Conservation (phyloP, 768 basidiomycete species). For the Kwoniella pini region DNA sequence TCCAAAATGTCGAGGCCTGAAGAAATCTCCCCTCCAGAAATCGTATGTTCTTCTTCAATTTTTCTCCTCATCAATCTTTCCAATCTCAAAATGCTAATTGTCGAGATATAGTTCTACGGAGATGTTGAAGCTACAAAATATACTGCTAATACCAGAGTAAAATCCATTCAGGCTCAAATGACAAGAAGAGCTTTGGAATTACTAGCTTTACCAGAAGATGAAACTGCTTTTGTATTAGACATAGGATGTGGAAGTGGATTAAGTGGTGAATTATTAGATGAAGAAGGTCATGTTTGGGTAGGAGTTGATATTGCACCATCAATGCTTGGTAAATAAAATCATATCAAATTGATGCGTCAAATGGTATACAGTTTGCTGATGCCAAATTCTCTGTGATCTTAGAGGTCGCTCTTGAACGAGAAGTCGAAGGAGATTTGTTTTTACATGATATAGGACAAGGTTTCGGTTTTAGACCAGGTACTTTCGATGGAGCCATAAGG, state of each 20-base stretch:
- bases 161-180: slow-evolving; percentile 96
- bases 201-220: slow-evolving; percentile 73
- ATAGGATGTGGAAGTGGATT: slow-evolving; percentile 97
- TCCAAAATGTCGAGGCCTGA: slow-evolving; percentile 78
- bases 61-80: background rate
- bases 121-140: slow-evolving; percentile 95
- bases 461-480: slow-evolving; percentile 92
- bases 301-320: slow-evolving; percentile 94
- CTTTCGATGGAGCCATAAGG: slow-evolving; percentile 98
- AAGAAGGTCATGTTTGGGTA: slow-evolving; percentile 88
- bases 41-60: slow-evolving; percentile 64
- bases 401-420: slow-evolving; percentile 95
- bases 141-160: slow-evolving; percentile 90
- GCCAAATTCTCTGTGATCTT: too few species aligned
- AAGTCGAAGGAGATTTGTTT: slow-evolving; percentile 94
- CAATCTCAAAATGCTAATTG: background rate
- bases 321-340: slow-evolving; percentile 92
- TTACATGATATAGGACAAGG: slow-evolving; percentile 98
- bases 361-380: too few species aligned
- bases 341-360: too few species aligned
- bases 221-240: slow-evolving; percentile 84
- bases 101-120: slow-evolving; percentile 78
- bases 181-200: slow-evolving; percentile 93
- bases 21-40: slow-evolving; percentile 82
- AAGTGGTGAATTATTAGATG: slow-evolving; percentile 92